These are phyloP conservation scores for Crotalaria pallida DNA, from an alignment of 306 rosid species.

Conservation along the genomic window DNA sequence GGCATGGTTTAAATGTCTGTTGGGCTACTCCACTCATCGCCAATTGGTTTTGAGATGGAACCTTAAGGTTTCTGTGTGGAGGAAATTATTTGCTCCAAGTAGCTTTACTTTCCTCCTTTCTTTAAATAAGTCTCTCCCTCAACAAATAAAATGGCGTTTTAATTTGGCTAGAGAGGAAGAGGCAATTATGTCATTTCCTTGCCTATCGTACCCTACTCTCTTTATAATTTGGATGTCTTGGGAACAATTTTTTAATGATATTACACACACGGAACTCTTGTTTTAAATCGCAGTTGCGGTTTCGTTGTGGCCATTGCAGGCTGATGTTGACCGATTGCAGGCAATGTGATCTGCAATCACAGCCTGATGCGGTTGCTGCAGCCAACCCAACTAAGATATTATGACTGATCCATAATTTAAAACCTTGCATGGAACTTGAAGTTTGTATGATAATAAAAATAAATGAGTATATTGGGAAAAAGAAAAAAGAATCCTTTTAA, in stretches of 20 bases:
- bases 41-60: no score
- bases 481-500: background rate
- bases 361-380: no score
- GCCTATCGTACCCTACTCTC: no score
- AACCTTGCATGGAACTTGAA: background rate
- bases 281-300: no score
- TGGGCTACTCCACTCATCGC: no score
- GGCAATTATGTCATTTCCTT: background rate
- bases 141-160: background rate
- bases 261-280: no score
- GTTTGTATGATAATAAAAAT: background rate
- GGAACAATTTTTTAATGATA: background rate
- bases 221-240: background rate
- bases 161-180: background rate
- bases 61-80: background rate
- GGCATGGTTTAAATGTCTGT: no score
- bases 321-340: no score
- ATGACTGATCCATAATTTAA: no score
- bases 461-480: background rate
- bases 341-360: no score
- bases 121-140: background rate
- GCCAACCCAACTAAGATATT: no score
- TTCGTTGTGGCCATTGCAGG: no score
- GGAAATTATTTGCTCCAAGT: background rate
- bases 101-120: background rate